Base-by-base conservation (phyloP, 2,329 filamentous ascomycete species). In the Botrytis tulipae region DNA sequence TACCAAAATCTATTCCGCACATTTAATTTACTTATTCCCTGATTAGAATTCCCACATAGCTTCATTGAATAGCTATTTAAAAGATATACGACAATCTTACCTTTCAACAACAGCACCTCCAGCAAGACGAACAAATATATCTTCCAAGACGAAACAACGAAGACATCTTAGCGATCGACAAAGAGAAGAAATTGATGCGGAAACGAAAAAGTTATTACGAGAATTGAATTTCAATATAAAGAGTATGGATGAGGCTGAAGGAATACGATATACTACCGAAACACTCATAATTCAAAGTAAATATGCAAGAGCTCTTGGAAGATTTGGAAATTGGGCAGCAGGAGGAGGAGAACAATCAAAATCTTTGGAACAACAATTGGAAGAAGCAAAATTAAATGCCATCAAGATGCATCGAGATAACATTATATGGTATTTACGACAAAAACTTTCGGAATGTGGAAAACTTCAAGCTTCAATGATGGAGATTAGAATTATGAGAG, bases 401-500 rank as follows among this genome's bases (percentile, higher is more conserved):
- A 83, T 92, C 10, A 90, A 88, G 69, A 87, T 89, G 68, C 92
- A 97, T 77, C 86, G 95, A 70, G 95, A 97, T 79, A 91, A 91
- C 76, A 90, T 99, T 63, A 84, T 98, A 18, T 95, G 92, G 91
- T 95, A 92, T 78, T 81, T 99, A 79, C 87, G 93, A 76, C 87
- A 91, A 80, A 87, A 90, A 79, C 83, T 98, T 76, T 92, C 96
- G 83, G 87, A 89, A 76, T 94, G 92, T 73, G 92, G 92, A 60
- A 87, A 89, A 78, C 90, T 92, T 76, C 95, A 98, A 84, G 90
- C 93, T 78, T 88, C 88, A 69, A 98, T 98, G 94, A 97, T 98
- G 87, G 95, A 97, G 84, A 92, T 93, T 79, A 85, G 96, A 78
- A 85, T 98, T 77, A 90, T 90, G 80, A 86, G 96, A 72, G 93